phyloP scores from a whole-genome alignment of 139 green algal species.

The Coccomyxa sp. region DNA sequence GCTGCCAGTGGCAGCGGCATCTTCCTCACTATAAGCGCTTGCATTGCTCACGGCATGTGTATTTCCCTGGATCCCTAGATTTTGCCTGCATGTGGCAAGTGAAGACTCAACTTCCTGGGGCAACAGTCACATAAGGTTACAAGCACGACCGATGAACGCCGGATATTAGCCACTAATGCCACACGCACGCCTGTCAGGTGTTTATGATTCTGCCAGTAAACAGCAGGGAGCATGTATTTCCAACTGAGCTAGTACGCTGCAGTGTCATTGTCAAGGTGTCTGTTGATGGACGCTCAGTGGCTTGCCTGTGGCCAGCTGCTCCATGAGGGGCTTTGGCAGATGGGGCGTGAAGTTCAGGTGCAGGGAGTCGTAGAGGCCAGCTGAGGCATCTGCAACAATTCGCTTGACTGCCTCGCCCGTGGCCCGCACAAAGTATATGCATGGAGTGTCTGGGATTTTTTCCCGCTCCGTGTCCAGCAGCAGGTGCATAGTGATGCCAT shows the following conservation, averaged over 20 bases:
- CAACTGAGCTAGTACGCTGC: no score
- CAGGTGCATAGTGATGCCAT: conserved; percentile 95
- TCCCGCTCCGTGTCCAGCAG: conserved; percentile 82
- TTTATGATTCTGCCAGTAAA: no score
- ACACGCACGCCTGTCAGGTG: no score
- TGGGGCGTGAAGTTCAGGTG: conserved; percentile 90
- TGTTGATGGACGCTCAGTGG: neutral
- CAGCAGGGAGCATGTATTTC: no score
- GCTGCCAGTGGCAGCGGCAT: neutral
- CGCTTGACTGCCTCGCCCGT: conserved; percentile 59
- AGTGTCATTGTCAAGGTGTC: no score
- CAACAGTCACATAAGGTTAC: no score
- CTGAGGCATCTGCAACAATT: conserved; percentile 66
- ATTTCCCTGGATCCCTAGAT: neutral
- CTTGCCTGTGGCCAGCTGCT: conserved; percentile 62
- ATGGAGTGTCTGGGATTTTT: conserved; percentile 92
- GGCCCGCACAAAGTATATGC: conserved; percentile 91
- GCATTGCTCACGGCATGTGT: neutral
- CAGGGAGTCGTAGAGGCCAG: conserved; percentile 83
- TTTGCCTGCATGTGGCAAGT: no score
- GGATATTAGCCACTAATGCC: no score
- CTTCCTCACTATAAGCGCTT: neutral
- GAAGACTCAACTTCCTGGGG: no score
- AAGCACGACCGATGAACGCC: no score
- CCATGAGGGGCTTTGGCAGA: conserved; percentile 67